Evolutionary conservation across 257 asterid species (phyloP).

Genomic region (Solanum lycopersicoides): DNA sequence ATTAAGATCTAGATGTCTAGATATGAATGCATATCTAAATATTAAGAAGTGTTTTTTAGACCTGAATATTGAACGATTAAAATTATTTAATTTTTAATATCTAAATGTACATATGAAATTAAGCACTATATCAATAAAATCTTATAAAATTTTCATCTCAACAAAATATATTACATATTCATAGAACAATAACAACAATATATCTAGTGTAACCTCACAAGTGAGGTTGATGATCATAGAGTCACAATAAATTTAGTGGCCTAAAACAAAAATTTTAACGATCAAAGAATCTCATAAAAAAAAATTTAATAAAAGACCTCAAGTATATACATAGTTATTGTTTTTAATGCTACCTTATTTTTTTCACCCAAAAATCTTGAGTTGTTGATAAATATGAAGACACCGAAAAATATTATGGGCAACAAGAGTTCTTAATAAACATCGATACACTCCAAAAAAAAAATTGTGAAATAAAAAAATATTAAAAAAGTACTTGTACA

Average conservation of each 20-base stretch:
- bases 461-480: no score
- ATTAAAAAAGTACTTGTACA: background rate
- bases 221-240: background rate
- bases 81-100: no score
- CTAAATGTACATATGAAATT: no score
- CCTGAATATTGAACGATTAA: no score
- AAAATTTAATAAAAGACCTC: background rate
- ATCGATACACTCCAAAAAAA: background rate
- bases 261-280: no score
- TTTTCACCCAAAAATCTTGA: background rate
- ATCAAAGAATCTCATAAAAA: background rate
- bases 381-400: no score
- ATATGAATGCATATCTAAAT: no score
- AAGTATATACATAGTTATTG: background rate
- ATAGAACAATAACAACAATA: background rate
- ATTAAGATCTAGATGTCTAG: no score
- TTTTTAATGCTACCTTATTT: background rate
- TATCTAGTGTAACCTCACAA: background rate
- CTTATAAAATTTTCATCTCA: no score
- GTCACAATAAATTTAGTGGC: background rate
- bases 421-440: background rate
- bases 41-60: no score
- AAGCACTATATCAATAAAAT: no score
- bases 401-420: background rate
- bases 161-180: no score